Percentiles rank a stretch among this genome's conserved stretches.
Evolutionary conservation across 805 yeast species (phyloP).

Genomic region (Zygosaccharomyces siamensis): DNA sequence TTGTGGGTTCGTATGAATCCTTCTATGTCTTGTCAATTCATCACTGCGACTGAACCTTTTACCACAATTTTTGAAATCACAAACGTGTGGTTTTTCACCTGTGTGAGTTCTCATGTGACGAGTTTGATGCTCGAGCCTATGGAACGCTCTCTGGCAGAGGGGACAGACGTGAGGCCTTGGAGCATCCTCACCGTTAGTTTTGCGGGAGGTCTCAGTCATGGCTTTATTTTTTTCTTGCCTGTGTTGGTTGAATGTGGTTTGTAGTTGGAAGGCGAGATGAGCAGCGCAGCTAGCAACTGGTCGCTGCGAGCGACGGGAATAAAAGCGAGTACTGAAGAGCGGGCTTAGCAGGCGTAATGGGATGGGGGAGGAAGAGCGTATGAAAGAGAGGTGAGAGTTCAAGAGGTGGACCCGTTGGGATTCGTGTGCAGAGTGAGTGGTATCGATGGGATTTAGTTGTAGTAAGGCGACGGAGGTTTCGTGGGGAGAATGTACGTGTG

Average conservation of each 20-base stretch:
- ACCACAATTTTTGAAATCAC: slow-evolving; percentile 64
- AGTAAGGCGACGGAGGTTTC: no score
- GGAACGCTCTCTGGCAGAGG: slow-evolving; percentile 68
- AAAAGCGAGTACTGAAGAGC: no score
- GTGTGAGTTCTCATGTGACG: slow-evolving; percentile 77
- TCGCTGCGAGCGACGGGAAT: no score
- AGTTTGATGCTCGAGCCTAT: slow-evolving; percentile 71
- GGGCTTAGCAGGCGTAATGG: no score
- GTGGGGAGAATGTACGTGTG: no score
- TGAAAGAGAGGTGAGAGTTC: no score
- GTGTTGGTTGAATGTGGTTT: not conserved
- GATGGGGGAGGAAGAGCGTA: no score
- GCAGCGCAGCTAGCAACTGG: no score
- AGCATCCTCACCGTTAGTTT: slow-evolving; percentile 23
- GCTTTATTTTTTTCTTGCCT: not conserved
- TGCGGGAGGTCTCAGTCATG: slow-evolving; percentile 5
- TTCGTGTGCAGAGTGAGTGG: no score
- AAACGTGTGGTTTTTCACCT: slow-evolving; percentile 77
- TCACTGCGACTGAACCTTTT: slow-evolving; percentile 67
- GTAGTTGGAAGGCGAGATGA: no score
- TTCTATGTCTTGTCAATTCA: slow-evolving; percentile 66
- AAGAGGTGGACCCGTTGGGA: no score
- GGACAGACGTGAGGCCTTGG: slow-evolving; percentile 67
- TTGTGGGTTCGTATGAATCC: slow-evolving; percentile 70
- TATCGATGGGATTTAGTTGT: no score